Evolutionary conservation across 305 asterid species (phyloP), one percentile per base, ranked within the genome.

Genomic region (Solanum hybrid): DNA sequence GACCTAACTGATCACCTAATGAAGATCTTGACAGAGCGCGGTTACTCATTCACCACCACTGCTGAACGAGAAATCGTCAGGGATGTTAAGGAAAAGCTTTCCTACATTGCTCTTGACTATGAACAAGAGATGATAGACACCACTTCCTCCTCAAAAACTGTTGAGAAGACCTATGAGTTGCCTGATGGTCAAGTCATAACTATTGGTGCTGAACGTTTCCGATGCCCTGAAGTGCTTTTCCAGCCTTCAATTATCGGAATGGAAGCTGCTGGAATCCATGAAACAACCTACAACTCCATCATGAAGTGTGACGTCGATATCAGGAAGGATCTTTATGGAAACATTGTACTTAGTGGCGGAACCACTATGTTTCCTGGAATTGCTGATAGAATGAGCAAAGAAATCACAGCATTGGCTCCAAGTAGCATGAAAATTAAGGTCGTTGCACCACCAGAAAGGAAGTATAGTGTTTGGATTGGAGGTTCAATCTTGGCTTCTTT

Each of bases 401-500:
- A 91, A 89, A 91, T 91, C 33, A 84, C 90, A 40, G 90, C 90
- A 7, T 81, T 91, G 76, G 91, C 91, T 20, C 92, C 93, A 24
- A 88, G 83, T 14, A 90, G 89, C 74, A 91, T 88, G 88, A 90
- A 91, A 67, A 90, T 90, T 69, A 91, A 91, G 89, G 91, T 91
- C 57, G 91, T 91, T 18, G 93, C 93, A 87, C 93, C 93, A 36
- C 91, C 91, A 5, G 93, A 90, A 36, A 91, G 92, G 88, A 91
- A 91, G 87, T 91, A 89, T 31, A 88, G 92, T 35, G 90, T 89
- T 20, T 90, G 93, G 90, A 85, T 90, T 88, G 91, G 89, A 51
- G 92, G 89, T 75, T 90, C 84, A 29, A 86, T 90, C 74, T 90
- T 90, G 90, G 91, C 91, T 46, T 89, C 91, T 79, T 88, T 90